phyloP scores from a whole-genome alignment of 2,329 filamentous ascomycete species.

The Alternaria rosae region DNA sequence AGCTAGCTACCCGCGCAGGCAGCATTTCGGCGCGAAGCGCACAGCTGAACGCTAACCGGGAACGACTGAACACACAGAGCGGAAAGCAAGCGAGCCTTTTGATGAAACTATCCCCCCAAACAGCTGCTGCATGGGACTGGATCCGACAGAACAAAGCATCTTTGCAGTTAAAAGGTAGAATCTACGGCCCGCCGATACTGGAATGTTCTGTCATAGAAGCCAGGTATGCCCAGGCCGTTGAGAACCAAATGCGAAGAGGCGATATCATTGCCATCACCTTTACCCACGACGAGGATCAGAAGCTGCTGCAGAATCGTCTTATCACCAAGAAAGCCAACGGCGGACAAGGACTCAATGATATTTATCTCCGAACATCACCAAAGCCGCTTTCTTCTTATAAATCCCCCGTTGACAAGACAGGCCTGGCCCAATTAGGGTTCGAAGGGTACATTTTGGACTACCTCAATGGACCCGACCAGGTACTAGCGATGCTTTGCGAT shows the following conservation, averaged over 20 bases:
- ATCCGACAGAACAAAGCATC: slow-evolving; percentile 70
- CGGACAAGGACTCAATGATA: slow-evolving; percentile 68
- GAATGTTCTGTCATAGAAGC: slow-evolving; percentile 80
- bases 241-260: slow-evolving; percentile 61
- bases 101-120: slow-evolving; percentile 66
- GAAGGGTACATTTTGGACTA: slow-evolving; percentile 83
- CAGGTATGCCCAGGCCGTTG: slow-evolving; percentile 68
- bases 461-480: slow-evolving; percentile 79
- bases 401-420: slow-evolving; percentile 62
- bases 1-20: slow-evolving; percentile 10
- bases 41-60: slow-evolving; percentile 16
- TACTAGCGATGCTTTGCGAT: slow-evolving; percentile 87
- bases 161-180: slow-evolving; percentile 71
- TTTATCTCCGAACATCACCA: slow-evolving; percentile 73
- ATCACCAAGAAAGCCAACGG: slow-evolving; percentile 52
- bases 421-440: slow-evolving; percentile 69
- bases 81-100: slow-evolving; percentile 65
- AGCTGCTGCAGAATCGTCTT: slow-evolving; percentile 71
- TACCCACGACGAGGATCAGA: slow-evolving; percentile 78
- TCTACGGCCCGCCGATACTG: slow-evolving; percentile 82
- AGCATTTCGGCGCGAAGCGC: slow-evolving; percentile 41
- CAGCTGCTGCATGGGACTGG: slow-evolving; percentile 80
- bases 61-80: slow-evolving; percentile 46
- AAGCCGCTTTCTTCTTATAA: slow-evolving; percentile 63
- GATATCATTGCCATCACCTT: slow-evolving; percentile 73